Evolutionary conservation across 176 grass and related monocot genomes (phyloP), one percentile per base, ranked within the genome.

Genomic region (Eleusine indica): DNA sequence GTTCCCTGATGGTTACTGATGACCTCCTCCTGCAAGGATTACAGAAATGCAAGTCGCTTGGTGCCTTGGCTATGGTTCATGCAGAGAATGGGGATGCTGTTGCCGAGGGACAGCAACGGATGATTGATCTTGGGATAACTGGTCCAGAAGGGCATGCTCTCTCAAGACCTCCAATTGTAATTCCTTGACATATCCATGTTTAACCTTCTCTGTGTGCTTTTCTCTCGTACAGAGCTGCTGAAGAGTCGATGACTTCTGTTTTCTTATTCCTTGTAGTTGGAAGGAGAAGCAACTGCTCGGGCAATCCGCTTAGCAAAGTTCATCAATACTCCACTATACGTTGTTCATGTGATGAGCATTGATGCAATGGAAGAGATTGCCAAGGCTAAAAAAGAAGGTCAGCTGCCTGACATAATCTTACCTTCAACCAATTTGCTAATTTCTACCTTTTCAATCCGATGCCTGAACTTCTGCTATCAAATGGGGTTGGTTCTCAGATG

Each of bases 301-400:
- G 96, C 96, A 35, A 98, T 98, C 67, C 87, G 83, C 19, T 82
- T 98, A 69, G 93, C 96, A 57, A 94, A 75, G 41, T 95, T 98
- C 40, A 73, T 95, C 66, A 95, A 98, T 79, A 98, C 96, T 6
- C 96, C 96, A 4, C 65, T 98, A 58, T 98, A 98, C 12, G 73
- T 98, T 71, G 96, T 98, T 80, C 96, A 98, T 83, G 96, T 98
- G 74, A 98, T 98, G 93, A 98, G 96, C 81, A 89, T 87, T 73
- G 93, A 98, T 83, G 96, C 93, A 19, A 92, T 98, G 96, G 96
- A 94, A 64, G 96, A 98, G 87, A 98, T 98, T 77, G 89, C 91
- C 57, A 98, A 90, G 61, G 96, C 96, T 82, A 98, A 87, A 82
- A 98, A 73, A 89, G 73, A 88, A 95, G 96, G 96, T 98, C 5